A percentile compares a stretch with the other conserved stretches of the same genome.
Evolutionary conservation across 163 green algal species (phyloP).

Genomic region (Trebouxia gelatinosa): DNA sequence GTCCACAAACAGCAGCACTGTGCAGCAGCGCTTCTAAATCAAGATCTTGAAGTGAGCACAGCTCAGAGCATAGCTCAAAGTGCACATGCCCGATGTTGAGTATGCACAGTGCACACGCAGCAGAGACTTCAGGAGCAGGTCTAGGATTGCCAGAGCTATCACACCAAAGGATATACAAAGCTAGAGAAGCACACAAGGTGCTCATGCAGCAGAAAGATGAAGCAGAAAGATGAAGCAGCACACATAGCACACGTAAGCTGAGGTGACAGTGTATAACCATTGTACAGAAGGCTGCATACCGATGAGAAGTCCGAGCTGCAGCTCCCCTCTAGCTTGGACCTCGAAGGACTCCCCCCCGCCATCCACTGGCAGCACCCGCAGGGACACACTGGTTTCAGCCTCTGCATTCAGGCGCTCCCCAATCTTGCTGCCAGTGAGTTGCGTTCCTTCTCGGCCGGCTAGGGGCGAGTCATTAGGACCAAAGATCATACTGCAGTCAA

Average conservation of each 20-base stretch:
- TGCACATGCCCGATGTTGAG: too few relatives aligned
- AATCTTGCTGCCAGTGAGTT: slow-evolving; percentile 83
- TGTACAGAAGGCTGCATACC: slow-evolving; percentile 22
- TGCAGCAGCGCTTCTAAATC: too few relatives aligned
- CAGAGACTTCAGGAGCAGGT: too few relatives aligned
- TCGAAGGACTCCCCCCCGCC: slow-evolving; percentile 71
- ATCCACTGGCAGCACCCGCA: slow-evolving; percentile 49
- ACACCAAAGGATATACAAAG: too few relatives aligned
- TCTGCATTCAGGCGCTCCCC: slow-evolving; percentile 74
- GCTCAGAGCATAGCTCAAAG: too few relatives aligned
- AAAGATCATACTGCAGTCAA: slow-evolving; percentile 75
- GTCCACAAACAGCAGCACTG: too few relatives aligned
- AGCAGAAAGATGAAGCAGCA: background rate
- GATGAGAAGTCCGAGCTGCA: slow-evolving; percentile 88
- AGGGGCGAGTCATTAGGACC: slow-evolving; percentile 83
- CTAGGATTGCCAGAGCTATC: too few relatives aligned
- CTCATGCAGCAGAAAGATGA: background rate
- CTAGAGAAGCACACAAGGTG: too few relatives aligned
- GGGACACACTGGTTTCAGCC: slow-evolving; percentile 64
- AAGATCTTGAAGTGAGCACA: too few relatives aligned
- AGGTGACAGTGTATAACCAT: background rate
- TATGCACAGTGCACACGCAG: too few relatives aligned
- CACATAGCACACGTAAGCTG: background rate
- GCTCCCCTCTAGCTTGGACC: slow-evolving; percentile 85
- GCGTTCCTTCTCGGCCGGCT: slow-evolving; percentile 69